Evolutionary conservation across 2,329 filamentous ascomycete species (phyloP), one percentile per base, ranked within the genome.

Genomic region (Anthostomella pinea): DNA sequence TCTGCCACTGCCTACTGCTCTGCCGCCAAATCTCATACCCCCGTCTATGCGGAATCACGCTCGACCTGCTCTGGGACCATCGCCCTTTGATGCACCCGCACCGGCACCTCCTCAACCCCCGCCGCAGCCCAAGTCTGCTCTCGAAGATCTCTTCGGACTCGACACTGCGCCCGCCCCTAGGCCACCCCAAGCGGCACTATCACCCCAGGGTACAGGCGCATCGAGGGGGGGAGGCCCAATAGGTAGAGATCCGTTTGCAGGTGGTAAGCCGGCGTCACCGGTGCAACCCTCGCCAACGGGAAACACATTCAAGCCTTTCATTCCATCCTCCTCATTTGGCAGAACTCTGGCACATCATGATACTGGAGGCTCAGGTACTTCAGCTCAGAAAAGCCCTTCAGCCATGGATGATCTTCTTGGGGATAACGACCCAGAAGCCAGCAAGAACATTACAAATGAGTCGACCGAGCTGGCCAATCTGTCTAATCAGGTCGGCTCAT

Each of bases 381-480:
- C 72, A 3, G 58, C 64, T 11, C 65, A 69, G 13, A 63, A 66
- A n/a, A 63, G 50, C 26, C 66, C 55, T 47, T 70, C 77, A 33
- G 70, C 72, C 8, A 73, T 83, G 33, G 89, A 96, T 53, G 93
- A 97, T 61, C 73, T 97, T 6, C 73, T 98, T n/a, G 87, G 87
- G 11, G 90, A 96, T 52, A 84, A 83, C 48, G 91, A 97, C 48
- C 85, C 85, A 2, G 89, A 95, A 55, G 81, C 90, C 37, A 91
- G 83, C 65, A 93, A 85, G 62, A 94, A 86, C 60, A 70, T 97
- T 17, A 93, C 85, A 1, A 84, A 82, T 47, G 93, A 98, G 58
- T 93, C 90, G 3, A 84, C 86, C 0, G 93, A 98, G 61, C 74
- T 98, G 39, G 93, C 90, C 33, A 97, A 98, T 58, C 73, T 98